phyloP scores from a whole-genome alignment of 2,329 filamentous ascomycete genomes.

The Monilinia polystroma region DNA sequence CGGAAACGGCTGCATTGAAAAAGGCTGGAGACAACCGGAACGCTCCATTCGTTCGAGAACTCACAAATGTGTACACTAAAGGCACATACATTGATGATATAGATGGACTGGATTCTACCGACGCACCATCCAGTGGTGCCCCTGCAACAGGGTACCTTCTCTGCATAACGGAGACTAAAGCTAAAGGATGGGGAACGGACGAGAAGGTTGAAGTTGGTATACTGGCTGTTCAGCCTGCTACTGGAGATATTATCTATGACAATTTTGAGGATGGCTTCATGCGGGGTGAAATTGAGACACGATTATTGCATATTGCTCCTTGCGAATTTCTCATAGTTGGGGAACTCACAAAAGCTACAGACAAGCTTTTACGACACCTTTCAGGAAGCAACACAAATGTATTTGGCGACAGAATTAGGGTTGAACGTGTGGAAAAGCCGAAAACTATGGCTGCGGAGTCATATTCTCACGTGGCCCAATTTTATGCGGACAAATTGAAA shows the following conservation, averaged over 20 bases:
- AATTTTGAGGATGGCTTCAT: conserved; percentile 97
- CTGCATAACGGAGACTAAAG: conserved; percentile 82
- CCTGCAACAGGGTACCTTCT: conserved; percentile 80
- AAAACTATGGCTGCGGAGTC: conserved; percentile 83
- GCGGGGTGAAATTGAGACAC: conserved; percentile 91
- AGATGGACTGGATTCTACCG: conserved; percentile 65
- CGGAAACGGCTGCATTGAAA: conserved; percentile 94
- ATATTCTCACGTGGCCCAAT: conserved; percentile 85
- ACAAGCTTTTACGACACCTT: conserved; percentile 87
- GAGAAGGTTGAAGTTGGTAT: conserved; percentile 92
- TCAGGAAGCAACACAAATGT: conserved; percentile 88
- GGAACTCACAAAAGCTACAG: conserved; percentile 82
- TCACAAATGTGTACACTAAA: conserved; percentile 97
- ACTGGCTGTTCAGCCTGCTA: conserved; percentile 90
- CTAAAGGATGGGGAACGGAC: conserved; percentile 79
- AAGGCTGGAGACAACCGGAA: conserved; percentile 94
- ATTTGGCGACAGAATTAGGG: conserved; percentile 84
- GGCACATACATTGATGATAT: conserved; percentile 95
- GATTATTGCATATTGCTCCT: conserved; percentile 91
- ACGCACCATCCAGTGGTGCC: conserved; percentile 58
- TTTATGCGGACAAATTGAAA: conserved; percentile 86
- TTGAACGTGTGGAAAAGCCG: conserved; percentile 73
- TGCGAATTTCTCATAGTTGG: conserved; percentile 95
- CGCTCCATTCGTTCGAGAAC: conserved; percentile 83
- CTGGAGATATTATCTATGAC: conserved; percentile 94